phyloP scores from a whole-genome alignment of 129 eudicot genomes.

The Dittrichia graveolens region DNA sequence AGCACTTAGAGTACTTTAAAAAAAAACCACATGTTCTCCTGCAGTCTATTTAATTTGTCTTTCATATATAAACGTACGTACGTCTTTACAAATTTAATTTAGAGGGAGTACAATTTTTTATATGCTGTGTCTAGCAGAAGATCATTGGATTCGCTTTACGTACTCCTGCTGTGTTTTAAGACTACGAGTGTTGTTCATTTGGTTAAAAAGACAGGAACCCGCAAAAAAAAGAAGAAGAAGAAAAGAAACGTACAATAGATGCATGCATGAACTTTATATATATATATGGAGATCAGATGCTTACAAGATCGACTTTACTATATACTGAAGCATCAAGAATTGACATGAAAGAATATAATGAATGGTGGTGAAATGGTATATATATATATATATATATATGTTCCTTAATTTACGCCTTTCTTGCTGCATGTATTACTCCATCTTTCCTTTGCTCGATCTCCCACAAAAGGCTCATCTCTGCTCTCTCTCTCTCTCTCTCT shows the following conservation, averaged over 20 bases:
- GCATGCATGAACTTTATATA: conserved; percentile 15
- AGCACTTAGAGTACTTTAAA: too few relatives aligned
- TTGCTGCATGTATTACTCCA: too few relatives aligned
- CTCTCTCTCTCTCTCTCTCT: too few relatives aligned
- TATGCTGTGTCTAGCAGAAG: too few relatives aligned
- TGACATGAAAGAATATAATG: conserved; percentile 35
- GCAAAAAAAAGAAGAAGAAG: not conserved
- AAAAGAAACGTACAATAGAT: not conserved
- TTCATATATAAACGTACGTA: too few relatives aligned
- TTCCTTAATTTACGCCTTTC: conserved; percentile 48
- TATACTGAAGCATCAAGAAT: conserved; percentile 19
- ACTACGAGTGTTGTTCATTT: not conserved
- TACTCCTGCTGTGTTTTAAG: not conserved
- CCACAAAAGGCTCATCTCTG: conserved; percentile 10
- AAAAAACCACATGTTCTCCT: too few relatives aligned
- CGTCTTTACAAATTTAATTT: too few relatives aligned
- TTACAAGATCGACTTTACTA: conserved; percentile 27
- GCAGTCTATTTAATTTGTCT: too few relatives aligned
- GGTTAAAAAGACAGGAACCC: not conserved
- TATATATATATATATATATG: too few relatives aligned
- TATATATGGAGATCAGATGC: too few relatives aligned
- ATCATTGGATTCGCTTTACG: too few relatives aligned
- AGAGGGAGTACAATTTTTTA: too few relatives aligned
- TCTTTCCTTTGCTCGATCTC: conserved; percentile 34
- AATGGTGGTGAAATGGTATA: conserved; percentile 41